phyloP scores from a whole-genome alignment of 345 rosid species.

The Cardamine chenopodiifolia region DNA sequence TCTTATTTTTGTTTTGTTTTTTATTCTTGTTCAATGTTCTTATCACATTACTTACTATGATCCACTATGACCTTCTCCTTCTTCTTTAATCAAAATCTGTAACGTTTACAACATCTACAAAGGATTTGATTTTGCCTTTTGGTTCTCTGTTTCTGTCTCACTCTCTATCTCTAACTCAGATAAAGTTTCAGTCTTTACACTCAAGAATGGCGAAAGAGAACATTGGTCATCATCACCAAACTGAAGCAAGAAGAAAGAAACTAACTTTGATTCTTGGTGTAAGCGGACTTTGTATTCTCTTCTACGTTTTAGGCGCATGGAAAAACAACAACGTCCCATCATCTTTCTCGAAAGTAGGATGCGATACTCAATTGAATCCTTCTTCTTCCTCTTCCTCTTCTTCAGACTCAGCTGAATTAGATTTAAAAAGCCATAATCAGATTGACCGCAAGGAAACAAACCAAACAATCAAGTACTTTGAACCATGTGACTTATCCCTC shows the following conservation, averaged over 20 bases:
- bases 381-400: constrained; percentile 28
- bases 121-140: constrained; percentile 16
- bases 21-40: constrained; percentile 30
- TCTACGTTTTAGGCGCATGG: constrained; percentile 87
- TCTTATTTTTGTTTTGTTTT: neutral
- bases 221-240: constrained; percentile 42
- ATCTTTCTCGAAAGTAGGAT: constrained; percentile 46
- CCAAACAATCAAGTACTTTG: constrained; percentile 47
- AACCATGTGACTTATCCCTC: constrained; percentile 67
- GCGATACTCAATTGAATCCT: constrained; percentile 46
- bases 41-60: constrained; percentile 49
- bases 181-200: constrained; percentile 24
- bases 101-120: constrained; percentile 45
- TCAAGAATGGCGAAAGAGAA: constrained; percentile 45
- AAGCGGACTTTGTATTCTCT: constrained; percentile 81
- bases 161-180: neutral
- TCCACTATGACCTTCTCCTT: constrained; percentile 15
- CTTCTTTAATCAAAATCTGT: neutral
- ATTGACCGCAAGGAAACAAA: constrained; percentile 47
- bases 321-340: constrained; percentile 51
- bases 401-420: constrained; percentile 49
- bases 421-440: constrained; percentile 80
- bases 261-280: constrained; percentile 76
- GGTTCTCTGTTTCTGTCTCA: constrained; percentile 17
- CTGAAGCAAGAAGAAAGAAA: constrained; percentile 71